These are phyloP conservation scores for Spizellomyces sp. DNA, from an alignment of 192 early-diverging fungal species.

Conservation along the genomic window DNA sequence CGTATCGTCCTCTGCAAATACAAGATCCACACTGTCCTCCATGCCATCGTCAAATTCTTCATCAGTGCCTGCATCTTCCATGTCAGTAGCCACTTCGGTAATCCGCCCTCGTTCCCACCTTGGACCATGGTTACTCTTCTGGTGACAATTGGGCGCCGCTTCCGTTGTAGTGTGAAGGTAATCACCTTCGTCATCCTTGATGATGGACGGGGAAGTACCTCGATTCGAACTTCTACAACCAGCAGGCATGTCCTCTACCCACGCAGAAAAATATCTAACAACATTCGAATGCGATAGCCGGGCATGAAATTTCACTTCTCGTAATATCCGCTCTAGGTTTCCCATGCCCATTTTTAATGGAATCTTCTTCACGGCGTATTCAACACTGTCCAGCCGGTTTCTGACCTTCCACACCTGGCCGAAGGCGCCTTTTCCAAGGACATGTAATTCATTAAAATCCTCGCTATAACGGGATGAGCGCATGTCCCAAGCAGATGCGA, in stretches of 20 bases:
- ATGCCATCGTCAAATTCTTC: slow-evolving; percentile 39
- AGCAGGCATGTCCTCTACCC: slow-evolving; percentile 70
- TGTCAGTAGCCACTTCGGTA: slow-evolving; percentile 31
- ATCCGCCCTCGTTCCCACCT: slow-evolving; percentile 22
- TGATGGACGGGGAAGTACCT: background rate
- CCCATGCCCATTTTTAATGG: slow-evolving; percentile 48
- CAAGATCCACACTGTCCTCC: slow-evolving; percentile 34
- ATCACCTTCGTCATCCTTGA: background rate
- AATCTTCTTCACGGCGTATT: slow-evolving; percentile 93
- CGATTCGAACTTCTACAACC: background rate
- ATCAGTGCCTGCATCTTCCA: slow-evolving; percentile 36
- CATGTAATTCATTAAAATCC: slow-evolving; percentile 78
- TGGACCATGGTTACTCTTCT: no score
- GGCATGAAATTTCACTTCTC: slow-evolving; percentile 90
- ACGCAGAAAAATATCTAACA: slow-evolving; percentile 89
- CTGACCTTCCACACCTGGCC: slow-evolving; percentile 81
- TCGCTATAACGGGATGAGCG: slow-evolving; percentile 57
- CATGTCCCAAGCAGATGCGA: background rate
- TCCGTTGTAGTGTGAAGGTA: background rate
- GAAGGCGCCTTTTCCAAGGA: slow-evolving; percentile 91
- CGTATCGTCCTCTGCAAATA: slow-evolving; percentile 11
- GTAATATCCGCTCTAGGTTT: slow-evolving; percentile 63
- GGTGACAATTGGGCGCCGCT: no score
- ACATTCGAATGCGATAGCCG: slow-evolving; percentile 86
- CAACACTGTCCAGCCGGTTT: slow-evolving; percentile 85